Base-by-base conservation (phyloP, 2,329 filamentous ascomycete species). In the Beauveria bassiana region DNA sequence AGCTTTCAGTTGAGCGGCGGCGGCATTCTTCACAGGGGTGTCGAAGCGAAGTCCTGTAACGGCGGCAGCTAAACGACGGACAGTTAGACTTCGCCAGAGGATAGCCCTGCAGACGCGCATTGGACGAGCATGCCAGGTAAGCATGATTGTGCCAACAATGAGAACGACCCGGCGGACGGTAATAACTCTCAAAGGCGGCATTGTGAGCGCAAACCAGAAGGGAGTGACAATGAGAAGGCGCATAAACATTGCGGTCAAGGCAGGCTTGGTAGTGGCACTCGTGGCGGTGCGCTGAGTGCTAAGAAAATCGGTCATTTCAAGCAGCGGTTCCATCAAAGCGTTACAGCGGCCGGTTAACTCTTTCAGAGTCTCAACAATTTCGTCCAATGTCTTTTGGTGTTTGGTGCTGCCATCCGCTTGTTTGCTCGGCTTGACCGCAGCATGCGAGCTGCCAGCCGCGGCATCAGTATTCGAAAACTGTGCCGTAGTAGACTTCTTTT, bases 351-450 rank as follows among this genome's bases (percentile, higher is more conserved):
- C 89, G 0, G 93, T 98, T 67, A 99, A 91, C 66, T 92, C 86
- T 72, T 92, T 91, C 50, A 99, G 77, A 0, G 91, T 96, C 68
- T 98, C 93, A 61, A 99, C 90, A 64, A 99, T 99, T 76, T 99
- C 95, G 72, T 99, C 95, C 58, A 99, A 76, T 56, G 92, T 97
- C 78, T 97, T 97, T 70, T 96, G 91, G 68, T 95, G 90, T 63
- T 88, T 87, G 47, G 87, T 88, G 64, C 82, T 86, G 7, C 82
- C 84, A 18, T 76, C 71, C 68, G 91, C 90, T 9, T 80, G 82
- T 42, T 74, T 71, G 22, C 75, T 43, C 76, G n/a, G 9, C 61
- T 53, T 28, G 52, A 7, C 10, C 24, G 22, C 24, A 4, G 52
- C 50, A 14, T 22, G 40, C 14, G 50, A 54, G 45, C 59, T 73